phyloP scores from a whole-genome alignment of 345 rosid genomes.

The Salix viminalis region DNA sequence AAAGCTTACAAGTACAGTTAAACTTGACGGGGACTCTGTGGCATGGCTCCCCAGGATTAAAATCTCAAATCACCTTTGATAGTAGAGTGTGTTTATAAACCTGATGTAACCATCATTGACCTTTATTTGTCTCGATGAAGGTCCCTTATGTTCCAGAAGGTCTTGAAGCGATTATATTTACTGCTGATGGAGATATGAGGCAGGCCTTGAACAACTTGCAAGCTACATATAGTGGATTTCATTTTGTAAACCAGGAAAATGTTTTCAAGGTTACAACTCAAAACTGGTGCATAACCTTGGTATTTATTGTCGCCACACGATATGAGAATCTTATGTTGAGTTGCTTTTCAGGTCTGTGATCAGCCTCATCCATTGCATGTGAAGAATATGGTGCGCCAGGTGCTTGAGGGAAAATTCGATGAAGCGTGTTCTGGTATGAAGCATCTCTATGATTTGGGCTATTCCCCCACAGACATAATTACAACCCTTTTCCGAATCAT shows the following conservation, averaged over 20 bases:
- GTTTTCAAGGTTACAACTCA: constrained; percentile 74
- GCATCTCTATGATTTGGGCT: constrained; percentile 87
- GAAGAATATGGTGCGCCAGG: constrained; percentile 78
- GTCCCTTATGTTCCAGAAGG: constrained; percentile 94
- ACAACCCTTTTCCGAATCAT: constrained; percentile 88
- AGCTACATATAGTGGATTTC: constrained; percentile 91
- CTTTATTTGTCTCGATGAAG: constrained; percentile 39
- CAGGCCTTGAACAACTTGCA: constrained; percentile 95
- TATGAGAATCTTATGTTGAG: neutral
- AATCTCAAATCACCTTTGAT: neutral
- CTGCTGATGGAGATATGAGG: constrained; percentile 99
- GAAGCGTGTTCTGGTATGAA: constrained; percentile 82
- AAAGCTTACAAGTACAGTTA: neutral
- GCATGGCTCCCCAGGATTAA: neutral
- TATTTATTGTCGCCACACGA: neutral
- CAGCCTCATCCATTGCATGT: constrained; percentile 97
- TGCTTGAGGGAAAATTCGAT: constrained; percentile 81
- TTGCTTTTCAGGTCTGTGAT: constrained; percentile 69
- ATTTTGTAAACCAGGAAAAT: constrained; percentile 87
- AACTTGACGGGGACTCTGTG: neutral
- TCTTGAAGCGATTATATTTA: constrained; percentile 93
- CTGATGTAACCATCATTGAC: neutral
- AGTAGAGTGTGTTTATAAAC: neutral
- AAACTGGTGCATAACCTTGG: neutral
- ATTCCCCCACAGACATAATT: constrained; percentile 95